Conservation (phyloP, 371 early-diverging fungal genomes). For the Syncephalastrum sp. region DNA sequence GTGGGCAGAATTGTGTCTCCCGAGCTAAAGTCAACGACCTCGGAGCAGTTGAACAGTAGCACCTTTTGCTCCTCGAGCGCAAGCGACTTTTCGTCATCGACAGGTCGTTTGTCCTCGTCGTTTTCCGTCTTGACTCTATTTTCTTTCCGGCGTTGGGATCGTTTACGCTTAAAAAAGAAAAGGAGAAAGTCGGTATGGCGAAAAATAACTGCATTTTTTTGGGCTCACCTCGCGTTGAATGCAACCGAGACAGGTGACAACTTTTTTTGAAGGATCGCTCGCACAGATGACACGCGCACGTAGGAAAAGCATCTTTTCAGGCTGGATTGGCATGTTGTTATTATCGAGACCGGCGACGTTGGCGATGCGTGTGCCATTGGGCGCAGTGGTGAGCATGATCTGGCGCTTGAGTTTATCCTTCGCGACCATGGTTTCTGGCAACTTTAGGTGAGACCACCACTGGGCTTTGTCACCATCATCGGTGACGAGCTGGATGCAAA, state of each 20-base stretch:
- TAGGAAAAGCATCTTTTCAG: constrained; percentile 60
- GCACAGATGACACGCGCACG: constrained; percentile 85
- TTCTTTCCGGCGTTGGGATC: constrained; percentile 57
- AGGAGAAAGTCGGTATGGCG: constrained; percentile 2
- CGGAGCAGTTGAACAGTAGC: constrained; percentile 85
- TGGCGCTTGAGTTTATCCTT: constrained; percentile 62
- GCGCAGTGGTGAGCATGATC: constrained; percentile 16
- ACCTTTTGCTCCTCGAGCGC: constrained; percentile 71
- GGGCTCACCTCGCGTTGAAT: constrained; percentile 75
- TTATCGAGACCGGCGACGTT: constrained; percentile 22
- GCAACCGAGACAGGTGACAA: constrained; percentile 83
- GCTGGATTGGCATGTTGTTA: constrained; percentile 20
- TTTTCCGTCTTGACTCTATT: constrained; percentile 33
- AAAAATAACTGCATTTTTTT: background rate
- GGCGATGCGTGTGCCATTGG: constrained; percentile 19
- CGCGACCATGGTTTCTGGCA: constrained; percentile 84
- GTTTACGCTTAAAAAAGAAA: constrained; percentile 44
- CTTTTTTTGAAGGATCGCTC: constrained; percentile 75
- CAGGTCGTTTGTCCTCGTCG: constrained; percentile 13
- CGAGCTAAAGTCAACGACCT: constrained; percentile 83
- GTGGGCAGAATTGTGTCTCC: constrained; percentile 91
- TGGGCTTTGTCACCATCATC: constrained; percentile 75
- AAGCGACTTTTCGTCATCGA: constrained; percentile 51
- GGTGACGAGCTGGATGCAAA: constrained; percentile 84
- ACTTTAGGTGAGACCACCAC: constrained; percentile 80